Conservation (phyloP, 768 basidiomycete genomes). For the Amyloporia xantha region DNA sequence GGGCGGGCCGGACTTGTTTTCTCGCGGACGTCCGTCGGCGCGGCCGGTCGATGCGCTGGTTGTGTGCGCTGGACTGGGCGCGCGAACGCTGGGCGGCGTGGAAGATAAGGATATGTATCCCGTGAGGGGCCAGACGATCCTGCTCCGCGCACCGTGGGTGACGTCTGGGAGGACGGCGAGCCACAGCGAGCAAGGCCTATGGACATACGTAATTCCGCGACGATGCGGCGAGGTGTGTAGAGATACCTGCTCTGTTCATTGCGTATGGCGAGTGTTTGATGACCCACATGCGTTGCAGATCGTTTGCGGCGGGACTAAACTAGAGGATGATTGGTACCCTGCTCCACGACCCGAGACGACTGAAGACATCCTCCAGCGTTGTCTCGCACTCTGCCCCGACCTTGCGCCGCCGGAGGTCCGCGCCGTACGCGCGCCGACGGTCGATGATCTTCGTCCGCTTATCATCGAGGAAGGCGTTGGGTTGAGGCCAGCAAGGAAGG, state of each 20-base stretch:
- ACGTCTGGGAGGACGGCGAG: conserved; percentile 43
- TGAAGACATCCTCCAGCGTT: conserved; percentile 47
- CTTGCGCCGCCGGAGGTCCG: conserved; percentile 24
- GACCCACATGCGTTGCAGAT: conserved; percentile 25
- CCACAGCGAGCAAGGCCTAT: conserved; percentile 31
- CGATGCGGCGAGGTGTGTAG: conserved; percentile 42
- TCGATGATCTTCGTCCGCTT: conserved; percentile 32
- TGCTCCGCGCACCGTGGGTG: conserved; percentile 43
- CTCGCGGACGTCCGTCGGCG: conserved; percentile 6
- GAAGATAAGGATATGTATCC: conserved; percentile 44
- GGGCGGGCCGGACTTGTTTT: conserved; percentile 35
- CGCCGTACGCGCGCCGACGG: conserved; percentile 21
- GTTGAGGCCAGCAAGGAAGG: conserved; percentile 58
- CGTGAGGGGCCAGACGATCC: conserved; percentile 39
- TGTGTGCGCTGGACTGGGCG: conserved; percentile 64
- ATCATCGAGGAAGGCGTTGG: conserved; percentile 45
- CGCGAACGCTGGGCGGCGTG: conserved; percentile 43
- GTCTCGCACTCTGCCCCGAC: conserved; percentile 26
- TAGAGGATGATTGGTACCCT: conserved; percentile 64
- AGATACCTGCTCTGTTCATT: neutral
- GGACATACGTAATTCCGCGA: conserved; percentile 63
- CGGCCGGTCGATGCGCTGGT: conserved; percentile 45
- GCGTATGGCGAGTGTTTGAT: neutral
- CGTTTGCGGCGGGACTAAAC: conserved; percentile 55
- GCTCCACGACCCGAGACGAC: conserved; percentile 57